These are phyloP conservation scores for Chara braunii DNA, from an alignment of 139 green algal genomes.

Conservation along the genomic window DNA sequence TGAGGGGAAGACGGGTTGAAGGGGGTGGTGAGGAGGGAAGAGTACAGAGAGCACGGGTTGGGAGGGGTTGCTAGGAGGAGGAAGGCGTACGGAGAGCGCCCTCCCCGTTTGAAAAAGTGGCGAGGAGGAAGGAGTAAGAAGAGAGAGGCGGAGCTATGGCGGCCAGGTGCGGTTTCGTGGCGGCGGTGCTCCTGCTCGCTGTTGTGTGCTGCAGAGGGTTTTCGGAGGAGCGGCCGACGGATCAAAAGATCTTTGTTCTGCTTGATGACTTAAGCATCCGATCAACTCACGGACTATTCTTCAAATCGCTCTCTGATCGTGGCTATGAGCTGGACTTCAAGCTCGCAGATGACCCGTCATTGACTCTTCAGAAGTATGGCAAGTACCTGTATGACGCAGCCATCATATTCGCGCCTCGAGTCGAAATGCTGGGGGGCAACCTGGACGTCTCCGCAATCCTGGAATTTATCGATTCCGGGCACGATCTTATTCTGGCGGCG, in stretches of 20 bases:
- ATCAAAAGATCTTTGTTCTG: slow-evolving; percentile 26
- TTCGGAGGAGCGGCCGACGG: slow-evolving; percentile 31
- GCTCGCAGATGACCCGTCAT: slow-evolving; percentile 37
- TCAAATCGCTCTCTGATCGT: slow-evolving; percentile 24
- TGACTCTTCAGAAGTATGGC: slow-evolving; percentile 69
- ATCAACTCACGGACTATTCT: slow-evolving; percentile 29
- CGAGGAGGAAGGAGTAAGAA: no score
- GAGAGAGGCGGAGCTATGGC: no score
- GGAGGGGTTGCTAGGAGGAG: no score
- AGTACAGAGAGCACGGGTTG: no score
- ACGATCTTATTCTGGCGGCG: slow-evolving; percentile 66
- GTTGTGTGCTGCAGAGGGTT: slow-evolving; percentile 13
- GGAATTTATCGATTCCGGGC: slow-evolving; percentile 76
- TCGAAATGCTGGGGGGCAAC: slow-evolving; percentile 50
- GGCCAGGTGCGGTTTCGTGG: no score
- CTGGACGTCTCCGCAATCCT: slow-evolving; percentile 56
- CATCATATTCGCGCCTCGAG: slow-evolving; percentile 61
- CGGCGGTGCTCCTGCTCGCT: no score
- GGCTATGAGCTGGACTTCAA: slow-evolving; percentile 49
- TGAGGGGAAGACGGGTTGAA: no score
- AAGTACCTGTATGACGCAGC: slow-evolving; percentile 73
- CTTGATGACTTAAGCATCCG: slow-evolving; percentile 24
- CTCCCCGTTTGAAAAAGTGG: no score
- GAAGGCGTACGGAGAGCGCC: no score
- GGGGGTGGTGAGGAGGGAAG: no score